Evolutionary conservation across 352 stramenopile genomes (phyloP), one percentile per base, ranked within the genome.

Genomic region (Elongisporangium prolatum): DNA sequence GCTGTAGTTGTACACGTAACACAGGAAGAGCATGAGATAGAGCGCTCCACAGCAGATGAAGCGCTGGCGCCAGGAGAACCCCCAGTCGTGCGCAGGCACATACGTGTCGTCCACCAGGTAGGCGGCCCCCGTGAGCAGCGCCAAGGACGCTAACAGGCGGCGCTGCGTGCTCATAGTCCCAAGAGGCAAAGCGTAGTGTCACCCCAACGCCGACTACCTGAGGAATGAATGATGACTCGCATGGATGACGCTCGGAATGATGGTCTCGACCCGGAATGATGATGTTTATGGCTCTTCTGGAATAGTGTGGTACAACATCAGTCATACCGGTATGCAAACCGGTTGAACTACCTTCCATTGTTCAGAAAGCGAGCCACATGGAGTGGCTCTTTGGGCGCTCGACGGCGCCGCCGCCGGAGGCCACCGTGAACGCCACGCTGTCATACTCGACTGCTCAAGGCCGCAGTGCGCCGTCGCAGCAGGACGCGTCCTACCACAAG

Each of bases 401-500:
- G 4, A 49, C 60, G 16, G 49, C 51, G 18, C 18, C 20, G 2
- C 13, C 51, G 6, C 48, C 60, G 13, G 40, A 65, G 14, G 52
- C 54, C 18, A 20, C 63, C 9, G 65, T 71, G 47, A 71, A 58
- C 50, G 74, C 67, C 4, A 81, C 75, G 57, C 67, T 91, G 48
- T 87, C 78, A 6, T 65, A 65, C 16, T 89, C 78, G 17, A 88
- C 67, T 0, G 51, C 76, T 0, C 75, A 86, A 49, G 84, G 84
- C 4, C 80, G 84, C 51, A 91, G 83, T 40, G 80, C 79, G 1
- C 84, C 84, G 9, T 77, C 75, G 0, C 56, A 61, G 16, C 79
- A 80, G 44, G 84, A 93, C 53, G 81, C 77, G 48, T 93, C 84
- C 47, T 65, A 54, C 61, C 69, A 89, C 60, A 91, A 91, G 60